Base-by-base conservation (phyloP, 2,329 filamentous ascomycete species). In the Paecilomyces sp. region DNA sequence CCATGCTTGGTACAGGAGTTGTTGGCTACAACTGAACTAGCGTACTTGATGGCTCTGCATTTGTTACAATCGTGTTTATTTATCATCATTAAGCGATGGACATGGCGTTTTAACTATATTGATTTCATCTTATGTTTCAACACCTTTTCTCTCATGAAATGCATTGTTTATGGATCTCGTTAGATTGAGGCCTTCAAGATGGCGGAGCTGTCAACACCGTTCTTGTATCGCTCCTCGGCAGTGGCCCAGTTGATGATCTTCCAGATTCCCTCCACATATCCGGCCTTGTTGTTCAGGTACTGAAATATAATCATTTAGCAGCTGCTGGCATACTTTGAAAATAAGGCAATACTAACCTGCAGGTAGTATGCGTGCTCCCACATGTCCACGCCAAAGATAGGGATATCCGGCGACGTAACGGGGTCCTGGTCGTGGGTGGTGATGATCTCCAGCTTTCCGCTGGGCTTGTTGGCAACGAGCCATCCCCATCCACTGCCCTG, bases 351-450 rank as follows among this genome's bases (percentile, higher is more conserved):
- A 36, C 77, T 64, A 62, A 87, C 85, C 81, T 91, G 90, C 18
- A 95, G 77, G 71, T 96, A 96, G 72, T 95, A 96, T 0, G 91
- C 91, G 78, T 96, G 91, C 78, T 96, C 91, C 91, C 91, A 95
- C 85, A 95, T 93, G 72, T 96, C 91, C 1, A 96, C 81, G 0
- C 90, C 91, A 57, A 97, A 79, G 28, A 96, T 78, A 7, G 92
- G 91, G 64, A 87, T 83, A 70, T 88, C 88, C 70, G 87, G 86
- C 30, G 89, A 90, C 51, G 92, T 81, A 22, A 96, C 83, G 1
- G 88, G 87, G 70, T 95, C 91, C 78, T 96, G 91, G 71, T 96
- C 91, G 73, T 91, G 91, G n/a, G 89, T 92, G 0, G 88, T 91
- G 8, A 88, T 81, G 64, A 96, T 90, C 59, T 85, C 82, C 65